Evolutionary conservation across 176 grass and related monocot species (phyloP).

Genomic region (Triticum dicoccoides): DNA sequence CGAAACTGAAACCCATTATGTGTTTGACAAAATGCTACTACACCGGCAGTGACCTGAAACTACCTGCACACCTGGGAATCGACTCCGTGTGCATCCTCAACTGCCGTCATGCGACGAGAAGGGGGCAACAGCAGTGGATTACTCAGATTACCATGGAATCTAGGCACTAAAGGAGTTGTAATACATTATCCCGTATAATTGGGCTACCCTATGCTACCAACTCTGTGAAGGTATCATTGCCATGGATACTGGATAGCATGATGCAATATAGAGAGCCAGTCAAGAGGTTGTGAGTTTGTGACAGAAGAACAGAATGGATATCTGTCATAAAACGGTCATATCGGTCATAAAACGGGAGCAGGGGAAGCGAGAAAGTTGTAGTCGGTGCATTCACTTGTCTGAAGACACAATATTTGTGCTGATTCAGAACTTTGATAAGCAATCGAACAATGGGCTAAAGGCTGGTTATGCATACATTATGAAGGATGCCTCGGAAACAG

Average conservation of each 20-base stretch:
- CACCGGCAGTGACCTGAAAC: too few species aligned
- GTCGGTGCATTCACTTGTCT: neutral
- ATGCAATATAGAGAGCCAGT: neutral
- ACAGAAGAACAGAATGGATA: too few species aligned
- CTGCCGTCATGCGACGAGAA: neutral
- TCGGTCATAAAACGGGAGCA: neutral
- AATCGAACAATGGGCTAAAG: too few species aligned
- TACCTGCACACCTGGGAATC: too few species aligned
- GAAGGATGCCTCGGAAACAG: too few species aligned
- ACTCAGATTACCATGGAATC: neutral
- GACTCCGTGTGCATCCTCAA: too few species aligned
- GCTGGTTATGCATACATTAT: too few species aligned
- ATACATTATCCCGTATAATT: too few species aligned
- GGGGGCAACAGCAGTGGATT: neutral
- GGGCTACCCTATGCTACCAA: neutral
- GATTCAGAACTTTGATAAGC: neutral
- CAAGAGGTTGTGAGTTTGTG: neutral
- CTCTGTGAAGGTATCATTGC: neutral
- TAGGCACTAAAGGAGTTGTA: neutral
- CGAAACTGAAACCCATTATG: too few species aligned
- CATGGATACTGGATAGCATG: neutral
- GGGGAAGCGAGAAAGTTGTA: neutral
- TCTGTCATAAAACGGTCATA: too few species aligned
- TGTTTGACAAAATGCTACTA: too few species aligned
- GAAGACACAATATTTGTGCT: neutral